phyloP scores from a whole-genome alignment of 2,329 filamentous ascomycete species.

The Erysiphe pulchra region DNA sequence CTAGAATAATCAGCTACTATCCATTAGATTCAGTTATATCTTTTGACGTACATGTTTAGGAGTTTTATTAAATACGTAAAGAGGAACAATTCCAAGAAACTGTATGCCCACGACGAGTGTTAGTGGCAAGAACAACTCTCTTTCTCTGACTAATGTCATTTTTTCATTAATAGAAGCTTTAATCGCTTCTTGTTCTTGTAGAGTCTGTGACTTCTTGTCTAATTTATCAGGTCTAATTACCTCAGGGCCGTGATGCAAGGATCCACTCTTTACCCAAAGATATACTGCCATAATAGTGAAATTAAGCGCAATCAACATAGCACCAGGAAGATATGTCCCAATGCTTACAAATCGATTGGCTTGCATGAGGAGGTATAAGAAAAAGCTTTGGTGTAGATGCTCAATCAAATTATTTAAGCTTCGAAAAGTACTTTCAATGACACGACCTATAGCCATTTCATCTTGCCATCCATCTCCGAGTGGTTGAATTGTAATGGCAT shows the following conservation, averaged over 20 bases:
- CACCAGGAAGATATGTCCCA: slow-evolving; percentile 84
- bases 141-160: slow-evolving; percentile 8
- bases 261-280: slow-evolving; percentile 77
- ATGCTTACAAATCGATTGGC: slow-evolving; percentile 89
- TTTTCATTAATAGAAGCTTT: slow-evolving; percentile 8
- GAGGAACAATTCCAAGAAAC: slow-evolving; percentile 50
- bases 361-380: slow-evolving; percentile 92
- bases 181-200: slow-evolving; percentile 5
- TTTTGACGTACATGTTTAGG: slow-evolving; percentile 26
- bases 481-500: slow-evolving; percentile 79
- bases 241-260: slow-evolving; percentile 3
- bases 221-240: slow-evolving; percentile 11
- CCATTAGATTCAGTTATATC: neutral
- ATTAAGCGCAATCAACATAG: slow-evolving; percentile 87
- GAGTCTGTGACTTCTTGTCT: slow-evolving; percentile 13
- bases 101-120: slow-evolving; percentile 48
- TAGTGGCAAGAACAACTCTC: slow-evolving; percentile 47
- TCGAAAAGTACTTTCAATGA: slow-evolving; percentile 72
- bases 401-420: slow-evolving; percentile 92
- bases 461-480: slow-evolving; percentile 88
- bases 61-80: slow-evolving; percentile 66
- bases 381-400: slow-evolving; percentile 95
- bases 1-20: slow-evolving; percentile 15
- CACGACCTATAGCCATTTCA: slow-evolving; percentile 81
- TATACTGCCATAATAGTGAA: slow-evolving; percentile 90